phyloP scores from a whole-genome alignment of 371 early-diverging fungal species.

The Syncephalis fuscata region DNA sequence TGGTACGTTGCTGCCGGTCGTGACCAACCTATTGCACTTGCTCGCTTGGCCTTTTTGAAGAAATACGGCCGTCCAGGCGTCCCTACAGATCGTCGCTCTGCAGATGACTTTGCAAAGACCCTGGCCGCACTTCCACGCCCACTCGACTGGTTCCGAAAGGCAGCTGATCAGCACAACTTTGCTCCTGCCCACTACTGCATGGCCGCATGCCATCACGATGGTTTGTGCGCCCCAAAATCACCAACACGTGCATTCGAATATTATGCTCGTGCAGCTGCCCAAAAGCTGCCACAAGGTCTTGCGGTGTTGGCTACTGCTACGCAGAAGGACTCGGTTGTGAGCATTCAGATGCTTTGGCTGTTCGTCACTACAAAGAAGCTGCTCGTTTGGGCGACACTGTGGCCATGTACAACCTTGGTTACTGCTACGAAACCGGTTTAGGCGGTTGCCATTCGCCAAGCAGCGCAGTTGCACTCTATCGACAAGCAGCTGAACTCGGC shows the following conservation, averaged over 20 bases:
- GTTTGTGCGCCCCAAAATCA: slow-evolving; percentile 2
- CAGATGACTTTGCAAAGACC: slow-evolving; percentile 36
- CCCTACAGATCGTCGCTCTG: slow-evolving; percentile 47
- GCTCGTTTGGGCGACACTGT: slow-evolving; percentile 40
- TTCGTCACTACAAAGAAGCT: slow-evolving; percentile 44
- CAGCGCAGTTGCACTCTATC: slow-evolving; percentile 38
- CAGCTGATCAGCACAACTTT: slow-evolving; percentile 23
- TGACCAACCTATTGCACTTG: slow-evolving; percentile 54
- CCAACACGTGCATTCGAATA: slow-evolving; percentile 4
- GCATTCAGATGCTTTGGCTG: slow-evolving; percentile 34
- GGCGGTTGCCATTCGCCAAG: slow-evolving; percentile 36
- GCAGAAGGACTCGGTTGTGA: slow-evolving; percentile 58
- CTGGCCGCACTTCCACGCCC: slow-evolving; percentile 23
- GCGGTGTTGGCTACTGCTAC: slow-evolving; percentile 69
- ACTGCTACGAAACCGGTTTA: slow-evolving; percentile 65
- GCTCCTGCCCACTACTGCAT: slow-evolving; percentile 9
- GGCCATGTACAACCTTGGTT: slow-evolving; percentile 64
- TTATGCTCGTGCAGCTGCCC: slow-evolving; percentile 14
- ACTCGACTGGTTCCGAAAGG: slow-evolving; percentile 14
- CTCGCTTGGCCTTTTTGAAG: slow-evolving; percentile 59
- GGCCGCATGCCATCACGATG: slow-evolving; percentile 7
- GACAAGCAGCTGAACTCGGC: slow-evolving; percentile 13
- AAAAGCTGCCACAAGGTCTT: slow-evolving; percentile 41
- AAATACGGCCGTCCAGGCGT: slow-evolving; percentile 60
- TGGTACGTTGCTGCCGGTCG: slow-evolving; percentile 51